Percentiles rank a stretch among this genome's conserved stretches.
Evolutionary conservation across 1,139 yeast genomes (phyloP).

Genomic region (Saccharomycopsis crataegensis): DNA sequence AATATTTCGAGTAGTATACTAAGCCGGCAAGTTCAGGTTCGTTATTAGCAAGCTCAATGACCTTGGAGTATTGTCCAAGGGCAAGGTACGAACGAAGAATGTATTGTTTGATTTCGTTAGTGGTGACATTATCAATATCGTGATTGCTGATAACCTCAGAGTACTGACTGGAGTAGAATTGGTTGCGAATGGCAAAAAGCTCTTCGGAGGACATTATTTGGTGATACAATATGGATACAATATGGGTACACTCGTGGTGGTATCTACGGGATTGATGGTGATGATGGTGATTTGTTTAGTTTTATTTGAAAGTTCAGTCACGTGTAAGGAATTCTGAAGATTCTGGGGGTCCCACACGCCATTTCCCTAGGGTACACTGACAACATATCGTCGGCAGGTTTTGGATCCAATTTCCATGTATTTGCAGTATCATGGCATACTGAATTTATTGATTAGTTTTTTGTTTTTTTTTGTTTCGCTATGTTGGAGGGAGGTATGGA

Average conservation of each 20-base stretch:
- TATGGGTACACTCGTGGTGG: too few relatives aligned
- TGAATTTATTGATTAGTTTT: too few relatives aligned
- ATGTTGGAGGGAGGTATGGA: too few relatives aligned
- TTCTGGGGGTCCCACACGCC: too few relatives aligned
- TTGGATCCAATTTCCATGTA: too few relatives aligned
- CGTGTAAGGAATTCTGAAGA: too few relatives aligned
- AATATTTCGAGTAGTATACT: neutral
- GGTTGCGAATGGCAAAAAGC: conserved; percentile 6
- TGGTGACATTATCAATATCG: neutral
- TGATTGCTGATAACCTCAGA: neutral
- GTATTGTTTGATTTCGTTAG: conserved; percentile 5
- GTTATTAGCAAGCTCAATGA: neutral
- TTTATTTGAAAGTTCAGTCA: neutral
- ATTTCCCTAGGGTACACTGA: too few relatives aligned
- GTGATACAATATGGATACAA: too few relatives aligned
- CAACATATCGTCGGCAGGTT: too few relatives aligned
- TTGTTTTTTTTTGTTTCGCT: too few relatives aligned
- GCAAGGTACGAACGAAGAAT: conserved; percentile 14
- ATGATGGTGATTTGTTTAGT: neutral
- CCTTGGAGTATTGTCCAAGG: conserved; percentile 4
- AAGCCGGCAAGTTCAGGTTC: neutral
- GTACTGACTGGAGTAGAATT: conserved; percentile 16
- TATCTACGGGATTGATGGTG: neutral
- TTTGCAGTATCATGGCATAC: too few relatives aligned
- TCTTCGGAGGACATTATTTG: too few relatives aligned